Evolutionary conservation across 2,329 filamentous ascomycete species (phyloP), one percentile per base, ranked within the genome.

Genomic region (Aureobasidium mangrovei): DNA sequence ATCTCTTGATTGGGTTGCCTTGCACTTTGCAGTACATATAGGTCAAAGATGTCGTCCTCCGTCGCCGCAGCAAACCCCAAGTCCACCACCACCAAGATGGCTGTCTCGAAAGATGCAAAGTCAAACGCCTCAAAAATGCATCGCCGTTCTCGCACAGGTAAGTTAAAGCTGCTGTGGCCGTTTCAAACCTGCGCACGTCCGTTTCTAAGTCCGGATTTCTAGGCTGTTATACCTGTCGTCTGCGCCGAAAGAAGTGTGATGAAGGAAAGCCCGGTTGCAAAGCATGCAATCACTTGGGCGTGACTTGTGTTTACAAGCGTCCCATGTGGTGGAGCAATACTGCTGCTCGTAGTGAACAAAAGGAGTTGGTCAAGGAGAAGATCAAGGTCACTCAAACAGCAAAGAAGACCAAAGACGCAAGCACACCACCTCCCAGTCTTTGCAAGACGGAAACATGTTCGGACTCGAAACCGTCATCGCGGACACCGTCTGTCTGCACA

Each of bases 311-410:
- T 76, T 98, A 97, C 76, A 95, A 95, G 78, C 79, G 91, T 67
- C 93, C 93, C 36, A 82, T 88, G 73, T 98, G 93, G 93, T 98
- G 93, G 93, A 87, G 85, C 73, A 96, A 93, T 77, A 86, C 87
- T 66, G 90, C 95, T 60, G 83, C 86, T 66, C 80, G 93, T 62
- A 82, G 85, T 63, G 75, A 84, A 55, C 89, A 96, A 70, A 98
- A 97, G 75, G 93, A 97, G 68, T 76, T 85, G 62, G 95, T 98
- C 78, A 98, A 98, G 79, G 85, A 86, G 72, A 88, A 91, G 71
- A 97, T 98, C 77, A 96, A 95, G 82, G 83, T 85, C 68, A 97
- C 93, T 68, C 97, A 97, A 80, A 79, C 94, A 62, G 84, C 84
- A 28, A 91, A 96, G 73, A 95, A 95, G 81, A 77, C 81, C 51